Evolutionary conservation across 2,329 filamentous ascomycete genomes (phyloP), one percentile per base, ranked within the genome.

Genomic region (Lachnellula willkommii): DNA sequence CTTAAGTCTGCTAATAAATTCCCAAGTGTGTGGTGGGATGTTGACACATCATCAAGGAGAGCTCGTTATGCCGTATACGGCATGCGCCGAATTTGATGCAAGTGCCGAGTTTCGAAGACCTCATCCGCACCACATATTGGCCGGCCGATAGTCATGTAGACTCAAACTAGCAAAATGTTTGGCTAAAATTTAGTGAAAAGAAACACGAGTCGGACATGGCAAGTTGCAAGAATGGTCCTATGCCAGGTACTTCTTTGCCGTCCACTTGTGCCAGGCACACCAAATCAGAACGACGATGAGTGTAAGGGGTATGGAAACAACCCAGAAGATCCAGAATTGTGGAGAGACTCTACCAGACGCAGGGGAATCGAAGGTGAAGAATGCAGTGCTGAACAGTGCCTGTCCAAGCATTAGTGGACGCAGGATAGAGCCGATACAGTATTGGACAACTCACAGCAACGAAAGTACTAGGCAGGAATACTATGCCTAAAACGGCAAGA

Each of bases 241-340:
- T 14, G 20, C 20, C 24, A 15, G 22, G 22, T 47, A 22, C 22
- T 26, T 20, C 22, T 24, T 22, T n/a, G n/a, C 24, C 22, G 45
- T 32, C 45, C 45, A 26, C 36, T 8, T 17, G 24, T 43, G 40
- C 35, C n/a, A 42, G 26, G 26, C 35, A 11, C 24, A 22, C 35
- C 37, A 51, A 20, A 24, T 14, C 6, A 46, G 15, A 28, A 28
- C 24, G 35, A 45, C 40, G 15, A 35, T 7, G 39, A 40, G 14
- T 24, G 40, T 52, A 24, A 51, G 36, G 28, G 48, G 36, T 22
- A 51, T 14, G n/a, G 20, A 17, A 20, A 52, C 35, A n/a, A 40
- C 51, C 51, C 42, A 47, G 42, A 37, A 53, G 8, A 53, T 53
- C 42, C 42, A 47, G n/a, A 53, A 53, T 26, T 53, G 40, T 28